A percentile compares a stretch with the other conserved stretches of the same genome.
These are phyloP conservation scores for Collariella sp. DNA, from an alignment of 495 filamentous ascomycete genomes.

Conservation along the genomic window DNA sequence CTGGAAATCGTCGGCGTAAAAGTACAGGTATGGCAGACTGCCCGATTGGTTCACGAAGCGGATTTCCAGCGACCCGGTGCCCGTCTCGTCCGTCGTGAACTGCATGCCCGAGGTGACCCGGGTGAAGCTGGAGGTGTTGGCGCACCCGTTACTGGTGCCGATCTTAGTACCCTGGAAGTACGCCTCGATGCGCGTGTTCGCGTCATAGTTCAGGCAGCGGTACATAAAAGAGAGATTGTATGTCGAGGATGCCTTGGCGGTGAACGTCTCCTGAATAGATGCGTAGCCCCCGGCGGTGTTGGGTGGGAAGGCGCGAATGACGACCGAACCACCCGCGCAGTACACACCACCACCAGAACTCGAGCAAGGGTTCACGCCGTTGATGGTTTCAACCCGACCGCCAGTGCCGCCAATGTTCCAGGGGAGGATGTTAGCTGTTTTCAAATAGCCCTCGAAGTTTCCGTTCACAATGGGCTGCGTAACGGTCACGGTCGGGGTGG, in stretches of 20 bases:
- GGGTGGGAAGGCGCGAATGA: constrained; percentile 18
- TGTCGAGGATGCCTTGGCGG: constrained; percentile 11
- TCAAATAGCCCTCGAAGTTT: constrained; percentile 9
- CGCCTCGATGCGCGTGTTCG: constrained; percentile 3
- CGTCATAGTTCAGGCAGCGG: constrained; percentile 22
- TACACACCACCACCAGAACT: neutral
- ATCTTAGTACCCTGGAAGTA: constrained; percentile 3
- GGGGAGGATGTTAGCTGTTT: constrained; percentile 12
- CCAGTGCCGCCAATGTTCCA: constrained; percentile 10
- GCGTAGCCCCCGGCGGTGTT: neutral
- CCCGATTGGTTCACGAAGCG: constrained; percentile 12
- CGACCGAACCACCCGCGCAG: constrained; percentile 14
- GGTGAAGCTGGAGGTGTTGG: constrained; percentile 4
- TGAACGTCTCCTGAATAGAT: constrained; percentile 8
- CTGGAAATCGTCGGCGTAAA: constrained; percentile 21
- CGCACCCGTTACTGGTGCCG: neutral
- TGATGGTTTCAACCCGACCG: constrained; percentile 11
- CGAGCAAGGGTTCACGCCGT: constrained; percentile 16
- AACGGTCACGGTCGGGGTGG: constrained; percentile 7
- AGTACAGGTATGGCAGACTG: constrained; percentile 12
- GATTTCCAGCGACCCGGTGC: constrained; percentile 14
- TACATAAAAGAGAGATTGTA: constrained; percentile 13
- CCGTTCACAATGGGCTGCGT: constrained; percentile 12
- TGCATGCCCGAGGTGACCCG: constrained; percentile 7
- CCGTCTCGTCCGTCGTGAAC: constrained; percentile 14